phyloP scores from a whole-genome alignment of 2,329 filamentous ascomycete genomes.

The Clarireedia paspali region DNA sequence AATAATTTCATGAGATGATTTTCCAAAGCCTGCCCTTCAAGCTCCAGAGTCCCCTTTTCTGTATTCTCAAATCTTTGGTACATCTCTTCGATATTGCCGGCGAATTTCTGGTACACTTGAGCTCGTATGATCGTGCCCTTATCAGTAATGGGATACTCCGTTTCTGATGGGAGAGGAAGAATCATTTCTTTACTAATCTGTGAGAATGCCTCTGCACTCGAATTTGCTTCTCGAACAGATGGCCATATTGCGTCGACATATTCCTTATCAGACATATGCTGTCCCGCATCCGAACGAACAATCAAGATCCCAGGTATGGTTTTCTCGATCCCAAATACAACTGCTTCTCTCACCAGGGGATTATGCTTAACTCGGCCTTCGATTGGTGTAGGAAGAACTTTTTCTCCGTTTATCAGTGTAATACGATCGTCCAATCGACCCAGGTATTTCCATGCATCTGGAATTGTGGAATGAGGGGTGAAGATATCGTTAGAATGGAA shows the following conservation, averaged over 20 bases:
- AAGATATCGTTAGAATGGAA: slow-evolving; percentile 39
- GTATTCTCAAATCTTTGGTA: slow-evolving; percentile 28
- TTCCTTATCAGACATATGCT: slow-evolving; percentile 34
- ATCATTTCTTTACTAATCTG: slow-evolving; percentile 45
- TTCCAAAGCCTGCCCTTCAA: slow-evolving; percentile 27
- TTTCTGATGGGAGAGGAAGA: slow-evolving; percentile 36
- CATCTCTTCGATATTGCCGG: slow-evolving; percentile 33
- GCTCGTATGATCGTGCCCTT: slow-evolving; percentile 46
- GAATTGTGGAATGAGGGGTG: slow-evolving; percentile 33
- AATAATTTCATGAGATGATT: slow-evolving; percentile 23
- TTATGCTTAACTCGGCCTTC: slow-evolving; percentile 47
- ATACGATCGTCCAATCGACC: slow-evolving; percentile 37
- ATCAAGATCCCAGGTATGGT: slow-evolving; percentile 45
- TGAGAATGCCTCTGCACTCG: slow-evolving; percentile 41
- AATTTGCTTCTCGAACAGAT: slow-evolving; percentile 43
- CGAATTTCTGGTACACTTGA: slow-evolving; percentile 39
- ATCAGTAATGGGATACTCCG: slow-evolving; percentile 40
- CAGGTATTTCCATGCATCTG: slow-evolving; percentile 37
- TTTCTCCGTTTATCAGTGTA: slow-evolving; percentile 40
- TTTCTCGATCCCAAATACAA: slow-evolving; percentile 48
- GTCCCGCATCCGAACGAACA: slow-evolving; percentile 38
- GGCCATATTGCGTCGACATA: slow-evolving; percentile 42
- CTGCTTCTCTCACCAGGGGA: slow-evolving; percentile 43
- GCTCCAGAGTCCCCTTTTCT: slow-evolving; percentile 11
- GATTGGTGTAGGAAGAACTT: slow-evolving; percentile 36